A percentile compares a stretch with the other conserved stretches of the same genome.
phyloP scores from a whole-genome alignment of 1,284 basidiomycete species.

The Sphaerobolus stellatus region DNA sequence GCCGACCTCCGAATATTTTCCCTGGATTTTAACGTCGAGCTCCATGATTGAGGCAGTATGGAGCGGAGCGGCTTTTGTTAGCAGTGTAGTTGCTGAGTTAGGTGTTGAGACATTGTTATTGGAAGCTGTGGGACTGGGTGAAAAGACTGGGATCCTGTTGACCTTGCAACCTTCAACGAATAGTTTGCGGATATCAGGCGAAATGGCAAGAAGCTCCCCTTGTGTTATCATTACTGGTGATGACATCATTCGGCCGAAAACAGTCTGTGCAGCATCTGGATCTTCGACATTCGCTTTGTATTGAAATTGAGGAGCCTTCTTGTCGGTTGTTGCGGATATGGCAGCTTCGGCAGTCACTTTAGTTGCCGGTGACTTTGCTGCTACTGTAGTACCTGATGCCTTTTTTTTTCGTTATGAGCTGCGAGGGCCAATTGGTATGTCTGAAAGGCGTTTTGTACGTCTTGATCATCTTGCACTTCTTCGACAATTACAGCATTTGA shows the following conservation, averaged over 20 bases:
- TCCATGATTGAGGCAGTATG: no score
- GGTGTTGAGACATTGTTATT: no score
- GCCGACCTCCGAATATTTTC: no score
- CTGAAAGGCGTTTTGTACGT: not conserved
- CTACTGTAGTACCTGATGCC: not conserved
- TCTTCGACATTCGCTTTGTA: not conserved
- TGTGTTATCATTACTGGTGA: not conserved
- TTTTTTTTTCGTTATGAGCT: not conserved
- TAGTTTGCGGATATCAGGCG: not conserved
- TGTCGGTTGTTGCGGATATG: not conserved
- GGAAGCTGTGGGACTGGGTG: no score
- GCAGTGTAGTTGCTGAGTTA: no score
- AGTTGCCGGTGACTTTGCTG: not conserved
- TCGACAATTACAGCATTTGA: not conserved
- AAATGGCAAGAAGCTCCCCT: not conserved
- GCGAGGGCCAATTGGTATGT: not conserved
- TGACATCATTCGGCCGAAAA: not conserved
- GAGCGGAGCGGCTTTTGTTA: no score
- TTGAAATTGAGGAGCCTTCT: not conserved
- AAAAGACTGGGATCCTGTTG: constrained; percentile 10
- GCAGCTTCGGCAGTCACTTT: not conserved
- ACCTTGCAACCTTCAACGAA: not conserved
- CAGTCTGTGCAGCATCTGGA: not conserved
- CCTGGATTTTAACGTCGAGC: no score
- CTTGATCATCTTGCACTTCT: not conserved